Conservation (phyloP, 306 rosid species). For the Carpinus viminea region DNA sequence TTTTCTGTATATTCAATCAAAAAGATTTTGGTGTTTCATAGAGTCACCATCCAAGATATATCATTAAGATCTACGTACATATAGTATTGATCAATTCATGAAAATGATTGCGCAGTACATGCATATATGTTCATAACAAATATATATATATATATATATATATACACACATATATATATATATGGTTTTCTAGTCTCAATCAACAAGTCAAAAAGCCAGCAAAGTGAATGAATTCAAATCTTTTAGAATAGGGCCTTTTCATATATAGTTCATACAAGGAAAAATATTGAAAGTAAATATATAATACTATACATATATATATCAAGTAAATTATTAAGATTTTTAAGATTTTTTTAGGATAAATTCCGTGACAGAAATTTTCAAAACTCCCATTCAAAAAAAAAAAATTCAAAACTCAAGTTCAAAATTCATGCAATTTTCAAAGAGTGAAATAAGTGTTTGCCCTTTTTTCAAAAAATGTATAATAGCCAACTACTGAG, state of each 20-base stretch:
- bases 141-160: not conserved
- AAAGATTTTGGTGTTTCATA: not conserved
- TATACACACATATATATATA: not conserved
- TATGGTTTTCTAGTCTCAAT: not conserved
- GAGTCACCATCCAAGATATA: not conserved
- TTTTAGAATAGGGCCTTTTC: too few species aligned
- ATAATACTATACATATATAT: too few species aligned
- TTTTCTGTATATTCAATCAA: not conserved
- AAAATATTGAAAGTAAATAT: too few species aligned
- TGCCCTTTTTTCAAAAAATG: too few species aligned
- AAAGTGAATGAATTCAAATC: not conserved
- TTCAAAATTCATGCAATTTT: too few species aligned
- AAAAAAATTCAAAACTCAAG: too few species aligned
- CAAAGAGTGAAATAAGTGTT: too few species aligned
- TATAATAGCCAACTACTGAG: not conserved
- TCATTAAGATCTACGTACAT: not conserved
- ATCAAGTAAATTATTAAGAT: too few species aligned
- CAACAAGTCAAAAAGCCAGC: not conserved
- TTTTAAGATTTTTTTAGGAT: too few species aligned
- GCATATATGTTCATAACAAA: not conserved
- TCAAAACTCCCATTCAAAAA: too few species aligned
- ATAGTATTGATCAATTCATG: not conserved
- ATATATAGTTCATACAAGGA: too few species aligned
- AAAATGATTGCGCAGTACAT: not conserved
- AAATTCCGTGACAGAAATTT: too few species aligned